Evolutionary conservation across 108 stramenopile species (phyloP), one percentile per base, ranked within the genome.

Genomic region (Nitzschia inconspicua): DNA sequence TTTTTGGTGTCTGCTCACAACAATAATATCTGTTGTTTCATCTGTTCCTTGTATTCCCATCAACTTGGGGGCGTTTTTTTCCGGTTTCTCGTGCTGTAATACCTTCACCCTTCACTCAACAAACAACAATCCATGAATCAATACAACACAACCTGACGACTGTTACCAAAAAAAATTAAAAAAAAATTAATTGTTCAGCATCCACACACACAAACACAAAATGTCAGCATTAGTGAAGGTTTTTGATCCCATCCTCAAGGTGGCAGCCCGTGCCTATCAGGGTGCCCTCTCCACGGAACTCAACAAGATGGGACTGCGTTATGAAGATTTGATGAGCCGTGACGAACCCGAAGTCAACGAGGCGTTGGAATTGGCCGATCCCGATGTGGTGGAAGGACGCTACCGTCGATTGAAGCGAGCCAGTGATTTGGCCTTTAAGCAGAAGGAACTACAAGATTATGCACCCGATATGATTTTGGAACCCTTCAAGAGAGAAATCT

Each of bases 351-450:
- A 85, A 40, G 81, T 94, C 28, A 71, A 78, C 57, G 93, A 94
- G 55, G 93, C 93, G 27, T 69, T 94, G 64, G 66, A 72, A 47
- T 79, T 91, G 72, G 84, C 93, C 31, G 76, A 84, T 50, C 83
- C 87, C 35, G 87, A 85, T 50, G 69, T 85, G n/a, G 60, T 85
- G 16, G 83, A 82, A 23, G 93, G 78, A 42, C 87, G 93, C 41
- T 84, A 83, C 10, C 89, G 93, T 59, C 83, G 93, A 42, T 70
- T 94, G 58, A 87, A 87, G 77, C 85, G 89, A 29, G 93, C 93
- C 20, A 84, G 88, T 52, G 93, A 94, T 59, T 76, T 94, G 35
- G 76, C 77, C 54, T 88, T 80, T 71, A 94, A 94, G 72, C 75
- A 68, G 70, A 94, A 94, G 87, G 78, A 81, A 48, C 70, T 88